Conservation (phyloP, 2,329 filamentous ascomycete species). For the Pochonia chlamydosporia region DNA sequence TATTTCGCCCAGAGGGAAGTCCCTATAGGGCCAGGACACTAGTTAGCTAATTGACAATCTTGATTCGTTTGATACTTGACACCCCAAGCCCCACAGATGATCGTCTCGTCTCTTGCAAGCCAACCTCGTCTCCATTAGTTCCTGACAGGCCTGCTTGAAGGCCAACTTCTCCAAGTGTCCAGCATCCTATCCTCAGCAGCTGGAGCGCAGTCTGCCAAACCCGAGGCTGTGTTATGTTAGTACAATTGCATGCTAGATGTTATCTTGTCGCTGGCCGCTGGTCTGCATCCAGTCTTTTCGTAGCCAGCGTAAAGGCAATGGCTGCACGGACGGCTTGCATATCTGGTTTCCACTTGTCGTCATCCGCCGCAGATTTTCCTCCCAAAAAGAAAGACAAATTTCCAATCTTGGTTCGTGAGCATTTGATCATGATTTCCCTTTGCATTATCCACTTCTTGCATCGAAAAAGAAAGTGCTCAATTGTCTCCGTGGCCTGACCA, state of each 20-base stretch:
- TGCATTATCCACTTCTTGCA: constrained; percentile 3
- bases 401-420: constrained; percentile 5
- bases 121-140: too few species aligned
- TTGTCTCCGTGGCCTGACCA: constrained; percentile 6
- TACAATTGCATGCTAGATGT: neutral
- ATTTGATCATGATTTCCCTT: neutral
- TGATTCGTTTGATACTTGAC: too few species aligned
- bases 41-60: too few species aligned
- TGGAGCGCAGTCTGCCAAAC: constrained; percentile 9
- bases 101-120: too few species aligned
- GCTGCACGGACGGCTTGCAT: constrained; percentile 5
- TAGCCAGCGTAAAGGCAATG: constrained; percentile 9
- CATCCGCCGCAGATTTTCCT: constrained; percentile 7
- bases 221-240: constrained; percentile 7
- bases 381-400: constrained; percentile 9
- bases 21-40: too few species aligned
- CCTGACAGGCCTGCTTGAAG: constrained; percentile 13
- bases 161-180: constrained; percentile 13
- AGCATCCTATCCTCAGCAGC: constrained; percentile 13
- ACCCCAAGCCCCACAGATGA: too few species aligned
- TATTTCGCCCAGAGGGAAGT: too few species aligned
- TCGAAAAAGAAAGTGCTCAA: constrained; percentile 7
- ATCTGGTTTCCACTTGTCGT: constrained; percentile 5
- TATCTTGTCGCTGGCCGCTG: neutral
- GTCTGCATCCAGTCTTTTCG: constrained; percentile 2